Percentiles rank a stretch among this genome's conserved stretches.
phyloP scores from a whole-genome alignment of 192 early-diverging fungal genomes.

The Phlyctochytrium planicorne region DNA sequence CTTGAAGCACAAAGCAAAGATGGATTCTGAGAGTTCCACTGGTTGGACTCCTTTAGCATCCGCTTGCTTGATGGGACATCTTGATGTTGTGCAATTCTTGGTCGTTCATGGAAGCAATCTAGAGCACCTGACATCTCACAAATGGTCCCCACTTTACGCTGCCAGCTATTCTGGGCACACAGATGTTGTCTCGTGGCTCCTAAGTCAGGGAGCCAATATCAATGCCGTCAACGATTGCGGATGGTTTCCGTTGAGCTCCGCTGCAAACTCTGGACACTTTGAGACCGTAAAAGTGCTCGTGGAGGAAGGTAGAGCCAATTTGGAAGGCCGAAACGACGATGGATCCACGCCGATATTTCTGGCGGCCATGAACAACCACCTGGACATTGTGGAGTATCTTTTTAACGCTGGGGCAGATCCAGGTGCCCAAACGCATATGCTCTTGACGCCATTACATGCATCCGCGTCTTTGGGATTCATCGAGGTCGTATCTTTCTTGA shows the following conservation, averaged over 20 bases:
- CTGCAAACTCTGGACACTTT: neutral
- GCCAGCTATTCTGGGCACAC: neutral
- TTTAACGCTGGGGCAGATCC: neutral
- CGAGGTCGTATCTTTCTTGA: neutral
- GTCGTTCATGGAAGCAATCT: neutral
- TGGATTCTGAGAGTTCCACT: neutral
- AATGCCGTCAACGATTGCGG: neutral
- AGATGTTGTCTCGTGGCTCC: neutral
- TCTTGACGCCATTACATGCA: neutral
- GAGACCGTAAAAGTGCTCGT: neutral
- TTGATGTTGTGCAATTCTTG: neutral
- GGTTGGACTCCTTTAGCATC: neutral
- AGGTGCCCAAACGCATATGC: neutral
- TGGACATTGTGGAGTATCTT: neutral
- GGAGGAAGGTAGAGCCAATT: neutral
- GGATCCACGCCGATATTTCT: neutral
- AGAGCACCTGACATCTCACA: neutral
- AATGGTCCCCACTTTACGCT: neutral
- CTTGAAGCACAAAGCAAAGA: neutral
- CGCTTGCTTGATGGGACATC: neutral
- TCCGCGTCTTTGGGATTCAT: neutral
- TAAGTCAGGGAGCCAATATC: neutral
- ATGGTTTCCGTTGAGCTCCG: neutral
- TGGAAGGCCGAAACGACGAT: neutral
- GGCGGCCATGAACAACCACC: slow-evolving; percentile 8